Conservation (phyloP, 352 stramenopile species). For the Pythium rhizo-oryzae region DNA sequence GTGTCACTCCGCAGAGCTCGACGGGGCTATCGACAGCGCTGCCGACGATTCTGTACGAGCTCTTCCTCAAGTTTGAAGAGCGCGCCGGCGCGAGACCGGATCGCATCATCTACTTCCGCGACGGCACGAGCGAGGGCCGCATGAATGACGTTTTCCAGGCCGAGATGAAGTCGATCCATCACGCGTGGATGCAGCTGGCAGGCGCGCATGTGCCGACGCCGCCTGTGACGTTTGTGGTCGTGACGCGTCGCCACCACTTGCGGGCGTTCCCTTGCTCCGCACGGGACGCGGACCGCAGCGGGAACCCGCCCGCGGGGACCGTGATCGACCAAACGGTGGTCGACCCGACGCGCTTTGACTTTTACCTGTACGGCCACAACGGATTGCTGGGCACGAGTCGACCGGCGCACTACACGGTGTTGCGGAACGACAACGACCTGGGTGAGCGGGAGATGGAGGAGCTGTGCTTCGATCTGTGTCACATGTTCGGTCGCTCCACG, state of each 20-base stretch:
- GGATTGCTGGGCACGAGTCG: constrained; percentile 12
- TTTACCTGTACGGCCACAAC: constrained; percentile 21
- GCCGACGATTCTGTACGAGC: constrained; percentile 17
- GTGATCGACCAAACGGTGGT: constrained; percentile 14
- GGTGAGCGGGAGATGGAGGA: constrained; percentile 1
- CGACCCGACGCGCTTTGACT: constrained; percentile 5
- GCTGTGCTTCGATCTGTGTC: constrained; percentile 14
- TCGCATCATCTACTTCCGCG: constrained; percentile 22
- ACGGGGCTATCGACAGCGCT: constrained; percentile 1
- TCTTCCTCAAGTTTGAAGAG: constrained; percentile 14
- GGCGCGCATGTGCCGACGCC: not conserved
- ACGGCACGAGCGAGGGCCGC: constrained; percentile 12
- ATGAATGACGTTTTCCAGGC: constrained; percentile 15
- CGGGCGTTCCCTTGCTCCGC: not conserved
- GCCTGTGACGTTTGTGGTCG: constrained; percentile 16
- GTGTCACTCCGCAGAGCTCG: constrained; percentile 54
- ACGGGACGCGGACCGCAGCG: not conserved
- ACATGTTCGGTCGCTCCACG: constrained; percentile 7
- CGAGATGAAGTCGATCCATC: constrained; percentile 8
- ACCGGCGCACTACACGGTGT: constrained; percentile 10
- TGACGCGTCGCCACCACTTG: constrained; percentile 17
- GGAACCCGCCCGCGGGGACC: constrained; percentile 15
- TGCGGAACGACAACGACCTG: constrained; percentile 7
- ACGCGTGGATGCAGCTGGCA: constrained; percentile 16
- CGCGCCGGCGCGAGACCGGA: constrained; percentile 2